Base-by-base conservation (phyloP, 495 filamentous ascomycete genomes). In the Penicillium fimorum region DNA sequence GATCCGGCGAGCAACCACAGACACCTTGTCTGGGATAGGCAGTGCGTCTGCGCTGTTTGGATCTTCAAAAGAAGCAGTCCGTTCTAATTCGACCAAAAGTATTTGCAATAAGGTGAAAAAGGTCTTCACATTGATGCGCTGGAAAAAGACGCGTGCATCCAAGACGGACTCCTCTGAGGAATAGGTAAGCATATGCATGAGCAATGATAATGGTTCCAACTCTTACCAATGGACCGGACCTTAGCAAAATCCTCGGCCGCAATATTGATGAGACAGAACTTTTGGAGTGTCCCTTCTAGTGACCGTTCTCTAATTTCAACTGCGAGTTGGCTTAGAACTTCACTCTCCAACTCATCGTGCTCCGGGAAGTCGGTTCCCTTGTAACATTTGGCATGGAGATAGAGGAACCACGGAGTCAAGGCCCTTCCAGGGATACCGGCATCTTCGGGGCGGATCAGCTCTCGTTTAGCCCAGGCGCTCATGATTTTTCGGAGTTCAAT, bases 251-350 rank as follows among this genome's bases (percentile, higher is more conserved):
- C 84, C 65, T 95, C 89, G 11, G 92, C 90, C 1, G 90, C 84
- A 47, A 97, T 86, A 62, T 95, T 97, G 54, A 90, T 84, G 30
- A 97, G 76, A 44, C 91, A 84, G 59, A 96, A 85, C 64, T 91
- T 92, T 45, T 90, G 81, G 27, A 96, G 67, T 5, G 82, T 83
- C 22, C 79, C 81, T 50, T 91, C 82, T 35, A 86, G 71, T 2
- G 84, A 79, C 11, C 82, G 74, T 62, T 88, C 83, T 65, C 90
- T 92, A 41, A 95, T 70, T 29, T 90, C 84, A 48, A 88, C 76
- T 47, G 83, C 80, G 24, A 96, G 71, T 43, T 90, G 88, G 60
- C 85, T 84, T 45, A 96, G 75, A 8, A 97, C 88, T 64, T 96
- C 90, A 51, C 82, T 86, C 72, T 97, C 93, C 9, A 97, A 76